Evolutionary conservation across 306 rosid genomes (phyloP).

Genomic region (Trifolium fragiferum): DNA sequence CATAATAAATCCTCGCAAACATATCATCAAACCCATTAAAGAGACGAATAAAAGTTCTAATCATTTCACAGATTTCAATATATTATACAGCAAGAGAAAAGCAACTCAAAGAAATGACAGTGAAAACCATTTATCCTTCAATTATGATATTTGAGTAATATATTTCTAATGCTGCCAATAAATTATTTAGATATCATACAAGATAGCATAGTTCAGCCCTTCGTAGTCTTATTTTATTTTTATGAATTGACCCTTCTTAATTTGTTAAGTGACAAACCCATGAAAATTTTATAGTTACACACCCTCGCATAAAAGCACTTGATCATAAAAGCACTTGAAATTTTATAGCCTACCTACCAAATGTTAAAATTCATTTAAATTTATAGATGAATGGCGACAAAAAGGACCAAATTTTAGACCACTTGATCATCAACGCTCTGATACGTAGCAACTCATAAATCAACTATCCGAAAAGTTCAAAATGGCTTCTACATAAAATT

Average conservation of each 20-base stretch:
- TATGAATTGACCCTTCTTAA: background rate
- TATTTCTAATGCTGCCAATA: background rate
- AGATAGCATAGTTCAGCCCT: constrained; percentile 15
- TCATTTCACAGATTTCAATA: background rate
- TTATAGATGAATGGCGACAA: background rate
- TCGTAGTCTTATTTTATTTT: background rate
- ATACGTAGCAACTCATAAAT: background rate
- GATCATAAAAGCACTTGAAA: no score
- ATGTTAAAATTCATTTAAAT: background rate
- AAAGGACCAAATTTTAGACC: background rate
- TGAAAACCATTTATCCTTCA: background rate
- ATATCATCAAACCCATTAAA: constrained; percentile 15
- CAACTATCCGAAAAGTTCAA: constrained; percentile 2
- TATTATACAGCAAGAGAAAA: constrained; percentile 4
- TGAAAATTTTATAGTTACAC: background rate
- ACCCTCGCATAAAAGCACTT: background rate
- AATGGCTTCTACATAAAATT: background rate
- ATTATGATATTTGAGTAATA: background rate
- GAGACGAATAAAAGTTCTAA: background rate
- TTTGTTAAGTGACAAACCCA: background rate
- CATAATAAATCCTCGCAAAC: constrained; percentile 9
- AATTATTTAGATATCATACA: constrained; percentile 17
- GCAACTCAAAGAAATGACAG: background rate
- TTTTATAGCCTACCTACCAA: background rate
- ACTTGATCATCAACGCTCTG: background rate